Percentiles rank a stretch among this genome's conserved stretches.
phyloP scores from a whole-genome alignment of 2,329 filamentous ascomycete species.

The Teratosphaeria gauchensis region DNA sequence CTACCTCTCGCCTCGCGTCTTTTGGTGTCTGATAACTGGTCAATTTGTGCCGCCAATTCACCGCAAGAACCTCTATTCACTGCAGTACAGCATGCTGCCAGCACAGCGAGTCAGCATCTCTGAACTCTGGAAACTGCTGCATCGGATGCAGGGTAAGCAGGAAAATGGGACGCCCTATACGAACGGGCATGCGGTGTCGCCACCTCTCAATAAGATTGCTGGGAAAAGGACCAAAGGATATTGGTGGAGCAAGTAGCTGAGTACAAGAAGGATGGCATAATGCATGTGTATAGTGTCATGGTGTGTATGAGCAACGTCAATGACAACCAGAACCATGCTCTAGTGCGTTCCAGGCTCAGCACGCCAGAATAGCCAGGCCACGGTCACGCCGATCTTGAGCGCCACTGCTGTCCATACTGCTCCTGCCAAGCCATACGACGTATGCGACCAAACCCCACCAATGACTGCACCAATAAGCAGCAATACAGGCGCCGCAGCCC shows the following conservation, averaged over 20 bases:
- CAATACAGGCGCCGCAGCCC: slow-evolving; percentile 41
- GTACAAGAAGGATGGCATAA: neutral
- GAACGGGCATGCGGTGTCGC: slow-evolving; percentile 15
- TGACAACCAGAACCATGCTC: slow-evolving; percentile 31
- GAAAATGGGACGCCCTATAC: slow-evolving; percentile 8
- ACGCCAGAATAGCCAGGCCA: slow-evolving; percentile 35
- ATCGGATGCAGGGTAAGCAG: slow-evolving; percentile 1
- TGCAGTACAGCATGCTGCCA: slow-evolving; percentile 97
- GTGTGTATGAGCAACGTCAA: slow-evolving; percentile 30
- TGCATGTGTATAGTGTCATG: neutral
- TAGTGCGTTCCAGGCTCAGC: slow-evolving; percentile 17
- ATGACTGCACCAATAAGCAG: slow-evolving; percentile 45
- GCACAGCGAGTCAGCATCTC: slow-evolving; percentile 66
- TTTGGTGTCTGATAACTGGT: slow-evolving; percentile 79
- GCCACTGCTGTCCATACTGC: slow-evolving; percentile 40
- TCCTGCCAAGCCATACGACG: slow-evolving; percentile 40
- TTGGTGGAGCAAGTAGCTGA: slow-evolving; percentile 22
- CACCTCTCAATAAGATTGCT: slow-evolving; percentile 7
- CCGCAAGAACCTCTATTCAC: slow-evolving; percentile 83
- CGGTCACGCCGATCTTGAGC: slow-evolving; percentile 30
- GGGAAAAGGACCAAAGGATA: slow-evolving; percentile 11
- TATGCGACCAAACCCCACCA: slow-evolving; percentile 47
- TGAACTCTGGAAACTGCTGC: slow-evolving; percentile 62
- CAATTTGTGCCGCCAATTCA: slow-evolving; percentile 89
- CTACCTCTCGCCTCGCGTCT: slow-evolving; percentile 80